Conservation (phyloP, 1,284 basidiomycete genomes). For the Cutaneotrichosporon arboriforme region DNA sequence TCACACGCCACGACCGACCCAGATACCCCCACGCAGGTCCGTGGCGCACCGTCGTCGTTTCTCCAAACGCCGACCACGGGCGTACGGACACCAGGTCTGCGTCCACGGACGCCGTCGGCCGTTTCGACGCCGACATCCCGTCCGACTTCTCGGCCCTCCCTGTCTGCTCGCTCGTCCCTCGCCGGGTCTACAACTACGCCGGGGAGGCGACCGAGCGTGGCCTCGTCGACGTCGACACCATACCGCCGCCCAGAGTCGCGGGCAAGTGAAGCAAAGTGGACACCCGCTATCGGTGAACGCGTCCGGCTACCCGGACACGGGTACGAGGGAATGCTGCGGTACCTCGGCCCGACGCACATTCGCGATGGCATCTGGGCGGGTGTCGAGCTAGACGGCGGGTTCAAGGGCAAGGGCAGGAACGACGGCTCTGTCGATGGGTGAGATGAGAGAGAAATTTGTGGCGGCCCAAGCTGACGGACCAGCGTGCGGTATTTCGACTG, state of each 20-base stretch:
- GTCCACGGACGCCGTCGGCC: conserved; percentile 25
- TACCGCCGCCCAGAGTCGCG: conserved; percentile 37
- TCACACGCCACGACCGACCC: conserved; percentile 17
- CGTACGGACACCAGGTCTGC: conserved; percentile 32
- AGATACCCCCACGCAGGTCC: conserved; percentile 29
- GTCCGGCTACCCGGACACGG: conserved; percentile 73
- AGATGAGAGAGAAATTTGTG: conserved; percentile 39
- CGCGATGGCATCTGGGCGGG: conserved; percentile 86
- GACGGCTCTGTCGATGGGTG: conserved; percentile 84
- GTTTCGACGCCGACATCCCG: conserved; percentile 30
- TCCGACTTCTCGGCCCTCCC: conserved; percentile 26
- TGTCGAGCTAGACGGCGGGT: conserved; percentile 78
- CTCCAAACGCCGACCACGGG: conserved; percentile 5
- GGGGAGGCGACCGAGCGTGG: conserved; percentile 36
- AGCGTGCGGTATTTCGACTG: conserved; percentile 82
- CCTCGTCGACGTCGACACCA: conserved; percentile 34
- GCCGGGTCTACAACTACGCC: conserved; percentile 23
- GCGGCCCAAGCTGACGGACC: conserved; percentile 30
- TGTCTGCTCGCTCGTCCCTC: conserved; percentile 28
- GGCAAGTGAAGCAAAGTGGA: conserved; percentile 29
- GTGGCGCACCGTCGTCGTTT: conserved; percentile 4
- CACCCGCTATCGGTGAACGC: conserved; percentile 59
- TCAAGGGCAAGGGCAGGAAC: conserved; percentile 91
- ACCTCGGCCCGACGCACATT: conserved; percentile 73
- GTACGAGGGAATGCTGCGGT: conserved; percentile 74